These are phyloP conservation scores for Elongisporangium anandrum DNA, from an alignment of 352 stramenopile genomes.

Conservation along the genomic window DNA sequence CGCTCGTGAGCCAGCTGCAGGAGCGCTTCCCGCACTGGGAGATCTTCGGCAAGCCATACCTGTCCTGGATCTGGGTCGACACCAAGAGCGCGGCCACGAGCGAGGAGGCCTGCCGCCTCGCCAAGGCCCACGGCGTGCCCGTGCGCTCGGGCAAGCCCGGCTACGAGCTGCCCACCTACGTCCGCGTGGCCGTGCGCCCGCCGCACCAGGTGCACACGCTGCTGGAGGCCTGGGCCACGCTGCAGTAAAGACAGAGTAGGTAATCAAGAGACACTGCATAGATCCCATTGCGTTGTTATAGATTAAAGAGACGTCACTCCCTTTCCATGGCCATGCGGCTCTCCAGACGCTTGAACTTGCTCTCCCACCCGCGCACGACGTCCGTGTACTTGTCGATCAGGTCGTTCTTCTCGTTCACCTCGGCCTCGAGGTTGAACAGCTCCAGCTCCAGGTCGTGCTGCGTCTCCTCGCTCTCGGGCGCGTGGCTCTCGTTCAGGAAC, in stretches of 20 bases:
- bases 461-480: conserved; percentile 2
- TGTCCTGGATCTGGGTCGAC: conserved; percentile 90
- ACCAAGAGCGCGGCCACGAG: conserved; percentile 57
- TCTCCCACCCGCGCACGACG: conserved; percentile 78
- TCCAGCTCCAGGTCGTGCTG: conserved; percentile 66
- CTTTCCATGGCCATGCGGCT: conserved; percentile 55
- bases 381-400: conserved; percentile 83
- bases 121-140: conserved; percentile 81
- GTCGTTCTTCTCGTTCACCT: conserved; percentile 81
- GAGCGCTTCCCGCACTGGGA: conserved; percentile 67
- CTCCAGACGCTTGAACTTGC: conserved; percentile 80
- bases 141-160: conserved; percentile 83
- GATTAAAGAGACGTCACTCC: conserved; percentile 17
- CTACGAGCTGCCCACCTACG: conserved; percentile 84
- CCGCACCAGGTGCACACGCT: conserved; percentile 65
- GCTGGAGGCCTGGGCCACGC: conserved; percentile 66
- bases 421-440: conserved; percentile 67
- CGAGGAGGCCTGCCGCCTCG: conserved; percentile 58
- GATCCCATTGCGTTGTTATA: not conserved
- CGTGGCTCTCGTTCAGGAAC: conserved; percentile 41
- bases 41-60: conserved; percentile 59
- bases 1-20: conserved; percentile 45
- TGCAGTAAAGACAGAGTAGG: conserved; percentile 25
- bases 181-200: conserved; percentile 81
- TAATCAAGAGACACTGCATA: not conserved